phyloP scores from a whole-genome alignment of 169 alveolate species.

The Cryptosporidium sp. region DNA sequence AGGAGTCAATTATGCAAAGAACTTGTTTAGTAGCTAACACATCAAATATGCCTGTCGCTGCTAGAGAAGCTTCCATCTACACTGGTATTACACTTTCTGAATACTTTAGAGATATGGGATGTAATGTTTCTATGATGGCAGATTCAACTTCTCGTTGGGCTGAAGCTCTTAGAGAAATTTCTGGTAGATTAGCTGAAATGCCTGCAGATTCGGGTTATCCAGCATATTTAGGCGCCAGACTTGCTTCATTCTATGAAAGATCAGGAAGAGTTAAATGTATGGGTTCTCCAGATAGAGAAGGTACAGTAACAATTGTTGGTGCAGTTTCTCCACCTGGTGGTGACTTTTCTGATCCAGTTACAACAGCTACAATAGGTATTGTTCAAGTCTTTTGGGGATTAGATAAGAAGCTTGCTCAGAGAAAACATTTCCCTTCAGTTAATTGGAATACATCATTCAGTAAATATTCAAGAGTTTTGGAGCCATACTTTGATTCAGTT shows the following conservation, averaged over 20 bases:
- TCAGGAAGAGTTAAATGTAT: constrained; percentile 94
- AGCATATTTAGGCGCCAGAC: constrained; percentile 97
- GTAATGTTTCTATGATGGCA: constrained; percentile 99
- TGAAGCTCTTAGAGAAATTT: constrained; percentile 99
- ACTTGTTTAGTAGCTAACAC: constrained; percentile 99
- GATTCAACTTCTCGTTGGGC: constrained; percentile 99
- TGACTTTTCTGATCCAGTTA: constrained; percentile 99
- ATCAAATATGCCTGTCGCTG: constrained; percentile 99
- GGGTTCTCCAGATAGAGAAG: constrained; percentile 98
- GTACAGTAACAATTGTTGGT: constrained; percentile 99
- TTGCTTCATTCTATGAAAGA: constrained; percentile 99
- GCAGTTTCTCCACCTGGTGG: constrained; percentile 99
- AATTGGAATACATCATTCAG: constrained; percentile 98
- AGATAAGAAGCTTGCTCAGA: constrained; percentile 98
- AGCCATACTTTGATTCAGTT: constrained; percentile 92
- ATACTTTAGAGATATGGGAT: constrained; percentile 99
- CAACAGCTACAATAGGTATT: constrained; percentile 96
- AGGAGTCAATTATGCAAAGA: constrained; percentile 98
- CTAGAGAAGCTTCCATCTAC: constrained; percentile 99
- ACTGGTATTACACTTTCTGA: constrained; percentile 99
- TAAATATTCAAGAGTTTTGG: constrained; percentile 95
- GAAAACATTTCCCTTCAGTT: constrained; percentile 99
- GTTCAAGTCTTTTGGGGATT: constrained; percentile 99
- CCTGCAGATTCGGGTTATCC: constrained; percentile 99
- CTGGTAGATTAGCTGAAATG: constrained; percentile 99